Base-by-base conservation (phyloP, 1,139 yeast species). In the Entelexis paramagnoliae region DNA sequence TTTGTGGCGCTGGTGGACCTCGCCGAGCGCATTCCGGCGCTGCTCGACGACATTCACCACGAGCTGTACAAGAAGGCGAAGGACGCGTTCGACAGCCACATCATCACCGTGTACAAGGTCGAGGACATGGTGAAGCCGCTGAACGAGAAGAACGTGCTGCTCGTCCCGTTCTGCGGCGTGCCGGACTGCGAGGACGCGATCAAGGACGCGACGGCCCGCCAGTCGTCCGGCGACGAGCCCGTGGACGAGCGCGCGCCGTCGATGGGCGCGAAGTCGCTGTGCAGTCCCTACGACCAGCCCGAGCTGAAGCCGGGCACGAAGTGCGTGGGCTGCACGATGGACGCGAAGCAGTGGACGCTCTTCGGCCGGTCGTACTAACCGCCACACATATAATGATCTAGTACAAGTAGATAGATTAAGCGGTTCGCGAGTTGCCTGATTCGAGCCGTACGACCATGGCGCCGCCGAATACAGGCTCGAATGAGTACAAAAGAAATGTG, bases 221-320 rank as follows among this genome's bases (percentile, higher is more conserved):
- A 79, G 68, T 81, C 84, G 62, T 89, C 86, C 56, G 87, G 80
- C 58, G 86, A 79, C 64, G 86, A 79, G 64, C 95, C 84, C 66
- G 85, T 76, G 49, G 99, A 93, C 66, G 98, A 91, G 63, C 84
- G 85, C 70, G 88, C 98, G 28, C 98, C 98, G 65, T 82, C 94
- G 55, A 93, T 93, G 99, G 99, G 99, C 66, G 99, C 99, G 62
- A 93, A 93, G 75, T 83, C 96, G 19, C 76, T 93, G 70, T 93
- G 99, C 78, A 88, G 89, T 69, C 98, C 98, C 59, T 81, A 81
- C 65, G 84, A 86, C 46, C 97, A 89, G 74, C 96, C 96, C 57
- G 77, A 72, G 62, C 77, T 89, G 69, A 78, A 79, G 69, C 73
- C 70, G 58, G 89, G 81, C 62, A 86, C 87, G 61, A 83, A 81